Conservation (phyloP, 176 grass and related monocot species). For the Zoysia pacifica region DNA sequence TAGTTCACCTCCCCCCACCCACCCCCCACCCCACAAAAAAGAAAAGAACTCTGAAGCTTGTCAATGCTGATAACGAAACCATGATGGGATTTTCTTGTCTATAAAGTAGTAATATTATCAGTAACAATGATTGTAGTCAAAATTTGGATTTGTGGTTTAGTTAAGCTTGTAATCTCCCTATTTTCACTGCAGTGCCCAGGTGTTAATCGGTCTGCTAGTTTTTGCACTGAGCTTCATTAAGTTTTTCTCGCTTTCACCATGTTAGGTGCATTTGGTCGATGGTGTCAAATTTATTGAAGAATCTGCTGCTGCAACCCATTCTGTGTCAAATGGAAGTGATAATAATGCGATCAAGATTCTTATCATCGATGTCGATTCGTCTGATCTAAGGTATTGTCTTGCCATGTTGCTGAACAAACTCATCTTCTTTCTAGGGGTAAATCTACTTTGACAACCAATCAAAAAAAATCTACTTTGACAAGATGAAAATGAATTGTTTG, state of each 20-base stretch:
- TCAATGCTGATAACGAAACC: too few relatives aligned
- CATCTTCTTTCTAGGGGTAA: neutral
- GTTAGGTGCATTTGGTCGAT: conserved; percentile 80
- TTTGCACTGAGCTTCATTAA: neutral
- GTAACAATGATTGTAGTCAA: neutral
- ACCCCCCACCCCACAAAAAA: too few relatives aligned
- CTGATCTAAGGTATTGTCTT: conserved; percentile 75
- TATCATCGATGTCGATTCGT: conserved; percentile 92
- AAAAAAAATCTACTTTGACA: too few relatives aligned
- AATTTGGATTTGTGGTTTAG: conserved; percentile 1
- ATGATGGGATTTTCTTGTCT: neutral
- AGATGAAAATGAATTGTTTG: neutral
- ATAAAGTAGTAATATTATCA: neutral
- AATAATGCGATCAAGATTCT: conserved; percentile 62
- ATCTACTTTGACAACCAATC: neutral
- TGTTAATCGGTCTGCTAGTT: neutral
- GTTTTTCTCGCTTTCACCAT: neutral
- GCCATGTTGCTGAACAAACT: neutral
- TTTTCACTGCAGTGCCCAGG: neutral
- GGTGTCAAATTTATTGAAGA: conserved; percentile 75
- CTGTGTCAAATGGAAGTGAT: conserved; percentile 40
- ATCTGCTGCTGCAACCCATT: conserved; percentile 26
- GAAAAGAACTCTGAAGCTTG: too few relatives aligned
- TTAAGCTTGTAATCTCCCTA: neutral
- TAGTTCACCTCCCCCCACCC: too few relatives aligned